These are phyloP conservation scores for Apodospora peruviana DNA, from an alignment of 495 filamentous ascomycete genomes.

Conservation along the genomic window DNA sequence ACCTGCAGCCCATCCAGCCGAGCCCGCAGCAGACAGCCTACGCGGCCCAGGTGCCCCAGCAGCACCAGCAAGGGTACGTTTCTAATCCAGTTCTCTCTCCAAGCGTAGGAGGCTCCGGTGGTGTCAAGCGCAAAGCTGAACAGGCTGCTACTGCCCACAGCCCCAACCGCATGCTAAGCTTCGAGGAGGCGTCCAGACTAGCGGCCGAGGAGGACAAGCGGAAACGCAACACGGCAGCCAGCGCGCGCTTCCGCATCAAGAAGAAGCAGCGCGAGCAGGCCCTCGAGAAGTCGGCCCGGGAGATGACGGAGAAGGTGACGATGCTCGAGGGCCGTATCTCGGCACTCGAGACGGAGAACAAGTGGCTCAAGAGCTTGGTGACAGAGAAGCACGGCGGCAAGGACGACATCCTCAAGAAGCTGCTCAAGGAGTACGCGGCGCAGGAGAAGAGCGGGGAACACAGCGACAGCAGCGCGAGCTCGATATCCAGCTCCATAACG, in stretches of 20 bases:
- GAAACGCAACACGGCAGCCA: constrained; percentile 90
- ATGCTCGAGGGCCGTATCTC: constrained; percentile 75
- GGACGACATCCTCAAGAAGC: constrained; percentile 39
- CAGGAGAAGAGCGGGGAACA: constrained; percentile 5
- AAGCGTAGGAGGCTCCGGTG: constrained; percentile 19
- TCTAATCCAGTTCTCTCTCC: constrained; percentile 27
- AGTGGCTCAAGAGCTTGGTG: constrained; percentile 90
- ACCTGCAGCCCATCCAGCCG: constrained; percentile 45
- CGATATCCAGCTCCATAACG: constrained; percentile 4
- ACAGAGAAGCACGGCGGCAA: constrained; percentile 78
- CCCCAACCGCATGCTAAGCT: constrained; percentile 34
- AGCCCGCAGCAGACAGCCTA: constrained; percentile 31
- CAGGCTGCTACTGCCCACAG: constrained; percentile 25
- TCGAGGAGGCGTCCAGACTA: constrained; percentile 65
- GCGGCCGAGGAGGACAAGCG: constrained; percentile 97
- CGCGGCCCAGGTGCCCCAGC: constrained; percentile 29
- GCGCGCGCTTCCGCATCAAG: constrained; percentile 93
- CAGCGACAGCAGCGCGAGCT: constrained; percentile 4
- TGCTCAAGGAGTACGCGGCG: constrained; percentile 36
- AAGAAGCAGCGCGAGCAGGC: constrained; percentile 98
- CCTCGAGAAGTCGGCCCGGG: constrained; percentile 84
- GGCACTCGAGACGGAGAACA: constrained; percentile 90
- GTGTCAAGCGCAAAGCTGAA: constrained; percentile 51
- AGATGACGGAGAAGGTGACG: constrained; percentile 79
- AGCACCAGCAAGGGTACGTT: constrained; percentile 39